phyloP scores from a whole-genome alignment of 257 asterid species.

The Misopates orontium region DNA sequence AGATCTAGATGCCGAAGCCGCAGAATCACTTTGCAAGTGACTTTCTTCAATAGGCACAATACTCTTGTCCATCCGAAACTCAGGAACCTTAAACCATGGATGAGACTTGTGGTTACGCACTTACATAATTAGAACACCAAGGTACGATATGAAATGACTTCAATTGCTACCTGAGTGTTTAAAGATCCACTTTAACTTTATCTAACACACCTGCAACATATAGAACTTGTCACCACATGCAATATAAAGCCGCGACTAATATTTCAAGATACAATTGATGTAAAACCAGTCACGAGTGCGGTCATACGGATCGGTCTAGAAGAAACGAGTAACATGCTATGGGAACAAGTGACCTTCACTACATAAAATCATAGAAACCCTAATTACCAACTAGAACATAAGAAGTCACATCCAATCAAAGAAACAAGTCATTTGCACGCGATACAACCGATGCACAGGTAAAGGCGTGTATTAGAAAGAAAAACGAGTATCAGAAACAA shows the following conservation, averaged over 20 bases:
- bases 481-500: slow-evolving; percentile 12
- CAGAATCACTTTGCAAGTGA: slow-evolving; percentile 21
- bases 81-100: slow-evolving; percentile 27
- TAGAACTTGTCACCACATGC: no score
- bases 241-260: no score
- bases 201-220: no score
- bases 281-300: background rate
- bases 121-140: slow-evolving; percentile 20
- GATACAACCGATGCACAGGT: slow-evolving; percentile 1
- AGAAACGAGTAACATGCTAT: background rate
- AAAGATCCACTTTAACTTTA: background rate
- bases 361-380: slow-evolving; percentile 39
- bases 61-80: slow-evolving; percentile 44
- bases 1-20: slow-evolving; percentile 38
- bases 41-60: slow-evolving; percentile 7
- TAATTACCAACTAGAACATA: slow-evolving; percentile 19
- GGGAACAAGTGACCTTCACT: background rate
- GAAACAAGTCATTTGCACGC: slow-evolving; percentile 16
- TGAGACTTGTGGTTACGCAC: slow-evolving; percentile 17
- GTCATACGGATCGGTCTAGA: no score
- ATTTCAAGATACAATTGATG: background rate
- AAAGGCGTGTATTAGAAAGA: slow-evolving; percentile 9
- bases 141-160: slow-evolving; percentile 22
- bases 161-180: background rate
- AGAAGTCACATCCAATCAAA: slow-evolving; percentile 20